Conservation (phyloP, 2,329 filamentous ascomycete species). For the Calonectria multiphialidica region DNA sequence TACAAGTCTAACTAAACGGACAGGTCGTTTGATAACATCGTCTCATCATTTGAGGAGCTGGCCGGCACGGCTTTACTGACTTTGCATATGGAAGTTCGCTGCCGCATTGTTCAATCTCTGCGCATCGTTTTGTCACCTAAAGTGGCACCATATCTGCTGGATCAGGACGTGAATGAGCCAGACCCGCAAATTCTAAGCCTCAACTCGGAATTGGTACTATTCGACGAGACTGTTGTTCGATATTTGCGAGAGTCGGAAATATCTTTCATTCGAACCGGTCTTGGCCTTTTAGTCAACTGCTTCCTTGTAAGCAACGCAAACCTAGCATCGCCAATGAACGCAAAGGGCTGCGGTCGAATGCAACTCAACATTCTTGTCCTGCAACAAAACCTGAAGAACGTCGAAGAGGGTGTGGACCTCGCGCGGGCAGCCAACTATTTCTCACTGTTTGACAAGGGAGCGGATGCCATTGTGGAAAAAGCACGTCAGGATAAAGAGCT, state of each 20-base stretch:
- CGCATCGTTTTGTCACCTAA: slow-evolving; percentile 70
- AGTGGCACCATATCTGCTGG: slow-evolving; percentile 72
- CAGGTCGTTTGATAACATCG: slow-evolving; percentile 87
- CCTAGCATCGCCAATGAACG: slow-evolving; percentile 85
- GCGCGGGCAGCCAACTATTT: slow-evolving; percentile 76
- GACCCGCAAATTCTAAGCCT: slow-evolving; percentile 85
- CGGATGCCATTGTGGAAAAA: slow-evolving; percentile 73
- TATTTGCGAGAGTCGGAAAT: slow-evolving; percentile 80
- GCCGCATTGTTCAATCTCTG: slow-evolving; percentile 86
- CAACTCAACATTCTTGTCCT: slow-evolving; percentile 94
- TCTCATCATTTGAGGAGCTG: slow-evolving; percentile 85
- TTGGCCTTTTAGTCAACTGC: slow-evolving; percentile 82
- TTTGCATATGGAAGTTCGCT: slow-evolving; percentile 89
- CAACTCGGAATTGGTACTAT: slow-evolving; percentile 86
- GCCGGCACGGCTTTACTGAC: slow-evolving; percentile 84
- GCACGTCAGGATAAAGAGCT: slow-evolving; percentile 63
- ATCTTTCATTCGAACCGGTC: slow-evolving; percentile 80
- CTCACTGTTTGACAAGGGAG: slow-evolving; percentile 73
- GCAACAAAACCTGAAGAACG: slow-evolving; percentile 96
- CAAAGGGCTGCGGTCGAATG: slow-evolving; percentile 85
- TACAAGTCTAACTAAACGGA: slow-evolving; percentile 37
- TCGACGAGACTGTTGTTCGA: slow-evolving; percentile 83
- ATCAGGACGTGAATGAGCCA: slow-evolving; percentile 81
- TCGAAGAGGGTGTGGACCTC: slow-evolving; percentile 79
- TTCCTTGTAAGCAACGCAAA: slow-evolving; percentile 81